These are phyloP conservation scores for Rhizomucor pusillus DNA, from an alignment of 371 early-diverging fungal genomes.

Conservation along the genomic window DNA sequence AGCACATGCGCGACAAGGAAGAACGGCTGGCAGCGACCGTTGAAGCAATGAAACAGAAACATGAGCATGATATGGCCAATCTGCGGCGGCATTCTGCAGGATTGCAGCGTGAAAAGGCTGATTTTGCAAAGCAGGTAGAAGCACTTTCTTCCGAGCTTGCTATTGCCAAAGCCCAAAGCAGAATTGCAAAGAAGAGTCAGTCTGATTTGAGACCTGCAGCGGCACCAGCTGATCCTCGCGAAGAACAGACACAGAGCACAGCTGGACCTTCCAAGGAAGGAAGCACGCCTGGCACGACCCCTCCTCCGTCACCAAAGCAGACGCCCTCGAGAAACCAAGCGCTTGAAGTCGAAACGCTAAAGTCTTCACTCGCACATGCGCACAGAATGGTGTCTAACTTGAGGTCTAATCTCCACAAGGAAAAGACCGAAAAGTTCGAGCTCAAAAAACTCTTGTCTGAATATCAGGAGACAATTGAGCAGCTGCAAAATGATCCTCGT, in stretches of 20 bases:
- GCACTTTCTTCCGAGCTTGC: constrained; percentile 59
- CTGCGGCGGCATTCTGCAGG: constrained; percentile 59
- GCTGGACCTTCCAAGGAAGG: constrained; percentile 12
- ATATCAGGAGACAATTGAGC: constrained; percentile 61
- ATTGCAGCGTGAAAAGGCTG: constrained; percentile 68
- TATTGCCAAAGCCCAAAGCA: constrained; percentile 43
- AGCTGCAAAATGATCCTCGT: constrained; percentile 54
- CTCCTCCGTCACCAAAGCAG: constrained; percentile 28
- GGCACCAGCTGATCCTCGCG: constrained; percentile 19
- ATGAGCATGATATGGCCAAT: constrained; percentile 64
- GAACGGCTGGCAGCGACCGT: constrained; percentile 55
- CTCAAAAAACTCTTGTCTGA: constrained; percentile 59
- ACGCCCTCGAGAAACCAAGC: constrained; percentile 28
- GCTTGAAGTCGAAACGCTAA: constrained; percentile 45
- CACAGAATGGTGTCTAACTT: constrained; percentile 48
- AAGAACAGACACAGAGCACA: constrained; percentile 28
- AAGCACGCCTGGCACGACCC: constrained; percentile 12
- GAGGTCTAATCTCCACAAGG: constrained; percentile 44
- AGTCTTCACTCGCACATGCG: constrained; percentile 42
- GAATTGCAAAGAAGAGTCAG: constrained; percentile 34
- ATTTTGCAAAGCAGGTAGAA: constrained; percentile 56
- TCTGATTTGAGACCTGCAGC: constrained; percentile 32
- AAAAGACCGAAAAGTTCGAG: constrained; percentile 62
- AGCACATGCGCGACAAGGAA: constrained; percentile 64
- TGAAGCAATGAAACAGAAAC: constrained; percentile 53